phyloP scores from a whole-genome alignment of 2,329 filamentous ascomycete species.

The Xylaria sp. region DNA sequence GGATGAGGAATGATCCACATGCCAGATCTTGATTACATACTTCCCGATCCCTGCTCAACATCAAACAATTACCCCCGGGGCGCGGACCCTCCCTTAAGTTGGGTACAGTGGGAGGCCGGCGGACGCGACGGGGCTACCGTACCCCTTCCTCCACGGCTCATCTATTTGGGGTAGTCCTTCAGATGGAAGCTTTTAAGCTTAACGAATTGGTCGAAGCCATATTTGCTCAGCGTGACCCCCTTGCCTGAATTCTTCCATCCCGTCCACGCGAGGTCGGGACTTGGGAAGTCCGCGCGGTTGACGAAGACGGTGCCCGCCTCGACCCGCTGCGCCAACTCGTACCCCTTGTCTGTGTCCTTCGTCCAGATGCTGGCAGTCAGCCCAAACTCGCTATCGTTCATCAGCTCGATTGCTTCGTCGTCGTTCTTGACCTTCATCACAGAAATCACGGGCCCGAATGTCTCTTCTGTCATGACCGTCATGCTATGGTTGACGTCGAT shows the following conservation, averaged over 20 bases:
- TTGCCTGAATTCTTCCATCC: constrained; percentile 98
- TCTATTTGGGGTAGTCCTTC: constrained; percentile 74
- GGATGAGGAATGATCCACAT: constrained; percentile 14
- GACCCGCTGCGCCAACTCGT: constrained; percentile 77
- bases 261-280: constrained; percentile 92
- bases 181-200: constrained; percentile 96
- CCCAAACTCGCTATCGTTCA: constrained; percentile 96
- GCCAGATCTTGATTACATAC: constrained; percentile 4
- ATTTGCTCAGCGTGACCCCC: constrained; percentile 85
- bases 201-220: constrained; percentile 94
- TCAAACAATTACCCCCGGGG: background rate
- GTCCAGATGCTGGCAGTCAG: constrained; percentile 98
- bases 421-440: constrained; percentile 86
- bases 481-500: constrained; percentile 81
- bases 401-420: constrained; percentile 78
- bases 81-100: background rate
- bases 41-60: background rate
- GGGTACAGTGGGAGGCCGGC: no score
- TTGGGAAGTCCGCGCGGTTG: constrained; percentile 91
- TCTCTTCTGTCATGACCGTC: constrained; percentile 91
- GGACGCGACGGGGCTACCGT: no score
- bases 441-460: constrained; percentile 90
- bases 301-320: constrained; percentile 97
- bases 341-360: constrained; percentile 77
- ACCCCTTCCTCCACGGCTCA: background rate